Evolutionary conservation across 129 eudicot genomes (phyloP).

Genomic region (Ambrosia artemisiifolia): DNA sequence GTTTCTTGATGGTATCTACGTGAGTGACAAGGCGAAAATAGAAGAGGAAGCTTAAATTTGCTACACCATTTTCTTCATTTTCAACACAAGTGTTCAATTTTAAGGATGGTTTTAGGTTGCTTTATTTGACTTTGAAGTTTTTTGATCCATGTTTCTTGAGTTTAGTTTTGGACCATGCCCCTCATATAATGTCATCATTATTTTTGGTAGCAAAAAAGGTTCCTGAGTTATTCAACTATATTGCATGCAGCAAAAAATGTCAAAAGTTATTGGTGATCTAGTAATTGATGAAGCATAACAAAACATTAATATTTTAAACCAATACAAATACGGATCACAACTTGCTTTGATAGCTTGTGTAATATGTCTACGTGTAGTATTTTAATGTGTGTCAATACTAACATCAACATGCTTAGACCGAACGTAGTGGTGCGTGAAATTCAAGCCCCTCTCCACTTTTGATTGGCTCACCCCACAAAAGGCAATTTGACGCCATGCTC

Average conservation of each 20-base stretch:
- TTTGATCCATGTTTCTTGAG: neutral
- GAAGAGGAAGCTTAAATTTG: constrained; percentile 37
- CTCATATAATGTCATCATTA: neutral
- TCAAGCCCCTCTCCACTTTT: too few relatives aligned
- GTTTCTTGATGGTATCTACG: constrained; percentile 85
- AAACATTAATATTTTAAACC: too few relatives aligned
- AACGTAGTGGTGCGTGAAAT: too few relatives aligned
- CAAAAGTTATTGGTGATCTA: too few relatives aligned
- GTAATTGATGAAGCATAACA: too few relatives aligned
- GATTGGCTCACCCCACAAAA: too few relatives aligned
- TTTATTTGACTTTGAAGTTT: neutral
- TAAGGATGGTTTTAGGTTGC: neutral
- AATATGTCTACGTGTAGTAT: too few relatives aligned
- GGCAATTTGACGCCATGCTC: too few relatives aligned
- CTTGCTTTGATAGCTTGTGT: too few relatives aligned
- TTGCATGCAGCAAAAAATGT: neutral
- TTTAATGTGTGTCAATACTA: too few relatives aligned
- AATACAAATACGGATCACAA: too few relatives aligned
- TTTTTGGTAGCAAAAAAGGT: neutral
- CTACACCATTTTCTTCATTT: neutral
- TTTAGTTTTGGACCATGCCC: neutral
- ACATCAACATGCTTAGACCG: too few relatives aligned
- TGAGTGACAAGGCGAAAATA: constrained; percentile 74
- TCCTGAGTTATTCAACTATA: neutral
- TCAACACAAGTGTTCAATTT: constrained; percentile 3